Evolutionary conservation across 1,284 basidiomycete genomes (phyloP), one percentile per base, ranked within the genome.

Genomic region (Fistulinella cinereoalba): DNA sequence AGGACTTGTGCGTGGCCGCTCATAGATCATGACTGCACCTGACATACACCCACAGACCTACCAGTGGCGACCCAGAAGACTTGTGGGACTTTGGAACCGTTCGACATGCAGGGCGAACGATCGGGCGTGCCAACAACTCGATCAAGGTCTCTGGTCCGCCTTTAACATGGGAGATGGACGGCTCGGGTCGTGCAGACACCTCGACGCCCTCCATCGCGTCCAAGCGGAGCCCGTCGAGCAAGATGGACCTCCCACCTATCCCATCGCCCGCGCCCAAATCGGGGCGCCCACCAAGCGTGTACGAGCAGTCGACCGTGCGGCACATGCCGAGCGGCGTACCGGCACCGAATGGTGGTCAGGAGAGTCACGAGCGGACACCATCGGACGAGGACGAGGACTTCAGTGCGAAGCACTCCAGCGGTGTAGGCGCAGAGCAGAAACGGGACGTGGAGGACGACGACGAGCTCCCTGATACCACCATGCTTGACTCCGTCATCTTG

Each of bases 51-150:
- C 51, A 34, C 63, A 91, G 78, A 37, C 71, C 74, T 41, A 62
- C 69, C 21, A 73, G 72, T 44, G 76, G 74, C 29, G 88, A 91
- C 50, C 75, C 78, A 7, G 92, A 95, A 51, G 92, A 94, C 55
- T 71, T 96, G 22, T 97, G 94, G 94, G 94, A 97, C 66, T 97
- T 97, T 73, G 88, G 92, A 19, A 94, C 91, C 13, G 83, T 94
- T 41, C 83, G 87, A 48, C 83, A 90, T 57, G 77, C 75, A 21
- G 71, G 73, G 18, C 66, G 74, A 43, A 89, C 85, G 10, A 75
- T 89, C 34, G 87, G 87, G 19, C 77, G 83, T 37, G 65, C 75
- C 23, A 71, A 74, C 50, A 79, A 76, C 55, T 75, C 77, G 37
- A 70, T 80, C 46, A 76, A 76, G 47, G 71, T 77, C 24, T 77